Evolutionary conservation across 2,329 filamentous ascomycete species (phyloP).

Genomic region (Phyllosticta ampelicida): DNA sequence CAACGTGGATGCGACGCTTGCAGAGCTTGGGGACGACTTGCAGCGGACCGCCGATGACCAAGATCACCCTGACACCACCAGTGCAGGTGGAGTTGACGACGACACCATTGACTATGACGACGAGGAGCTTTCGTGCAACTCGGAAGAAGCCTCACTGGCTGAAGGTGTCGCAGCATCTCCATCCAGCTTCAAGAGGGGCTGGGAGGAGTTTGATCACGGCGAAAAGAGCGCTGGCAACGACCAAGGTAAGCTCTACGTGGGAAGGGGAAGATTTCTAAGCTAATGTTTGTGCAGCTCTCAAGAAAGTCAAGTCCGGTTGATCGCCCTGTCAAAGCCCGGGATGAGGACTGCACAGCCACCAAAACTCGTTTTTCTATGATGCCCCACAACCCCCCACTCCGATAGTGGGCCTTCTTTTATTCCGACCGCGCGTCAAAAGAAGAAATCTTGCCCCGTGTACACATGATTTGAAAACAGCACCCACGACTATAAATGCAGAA

Average conservation of each 20-base stretch:
- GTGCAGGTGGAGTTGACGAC: conserved; percentile 8
- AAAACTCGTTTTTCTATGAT: neutral
- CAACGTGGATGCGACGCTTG: conserved; percentile 8
- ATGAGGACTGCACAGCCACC: neutral
- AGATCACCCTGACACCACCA: neutral
- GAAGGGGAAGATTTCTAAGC: neutral
- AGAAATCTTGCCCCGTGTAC: neutral
- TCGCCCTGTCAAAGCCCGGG: conserved; percentile 3
- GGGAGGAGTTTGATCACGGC: conserved; percentile 12
- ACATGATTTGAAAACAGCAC: neutral
- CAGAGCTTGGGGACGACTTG: conserved; percentile 3
- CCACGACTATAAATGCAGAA: neutral
- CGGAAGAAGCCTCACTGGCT: neutral
- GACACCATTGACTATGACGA: conserved; percentile 12
- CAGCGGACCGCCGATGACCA: conserved; percentile 7
- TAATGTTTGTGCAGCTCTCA: conserved; percentile 2
- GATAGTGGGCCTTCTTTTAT: neutral
- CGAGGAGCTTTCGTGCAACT: conserved; percentile 8
- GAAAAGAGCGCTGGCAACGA: conserved; percentile 3
- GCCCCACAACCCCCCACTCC: neutral
- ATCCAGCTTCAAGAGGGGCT: conserved; percentile 12
- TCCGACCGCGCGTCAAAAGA: neutral
- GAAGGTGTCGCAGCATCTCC: conserved; percentile 2
- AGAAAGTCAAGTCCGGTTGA: conserved; percentile 9
- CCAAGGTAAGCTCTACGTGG: conserved; percentile 9